These are phyloP conservation scores for Pseudisothecium myosuroides DNA, from an alignment of 225 moss, liverwort and hornwort species.

Conservation along the genomic window DNA sequence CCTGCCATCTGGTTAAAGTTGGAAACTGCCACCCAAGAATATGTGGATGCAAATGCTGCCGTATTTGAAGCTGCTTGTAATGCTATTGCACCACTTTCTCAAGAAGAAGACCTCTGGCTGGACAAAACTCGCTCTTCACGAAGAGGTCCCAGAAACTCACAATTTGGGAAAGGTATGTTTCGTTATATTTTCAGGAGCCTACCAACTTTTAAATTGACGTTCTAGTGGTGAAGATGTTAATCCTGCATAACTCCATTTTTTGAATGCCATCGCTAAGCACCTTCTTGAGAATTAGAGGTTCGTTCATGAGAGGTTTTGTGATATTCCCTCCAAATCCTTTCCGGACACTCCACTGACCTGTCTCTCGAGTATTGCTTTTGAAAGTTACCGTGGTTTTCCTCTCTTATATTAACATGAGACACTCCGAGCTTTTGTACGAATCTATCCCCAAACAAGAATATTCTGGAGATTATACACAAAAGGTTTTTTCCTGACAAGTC, in stretches of 20 bases:
- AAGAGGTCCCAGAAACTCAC: constrained; percentile 24
- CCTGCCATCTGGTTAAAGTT: constrained; percentile 66
- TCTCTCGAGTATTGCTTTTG: neutral
- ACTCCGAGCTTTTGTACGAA: neutral
- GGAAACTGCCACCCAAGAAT: constrained; percentile 87
- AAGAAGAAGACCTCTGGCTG: constrained; percentile 75
- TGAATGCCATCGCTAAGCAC: neutral
- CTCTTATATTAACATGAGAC: neutral
- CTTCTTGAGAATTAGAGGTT: neutral
- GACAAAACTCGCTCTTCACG: constrained; percentile 60
- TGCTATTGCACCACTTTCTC: constrained; percentile 68
- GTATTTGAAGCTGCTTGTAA: constrained; percentile 68
- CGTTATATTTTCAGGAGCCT: neutral
- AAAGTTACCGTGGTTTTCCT: neutral
- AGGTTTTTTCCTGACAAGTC: neutral
- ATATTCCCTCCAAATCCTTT: neutral
- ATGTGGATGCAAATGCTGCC: constrained; percentile 72
- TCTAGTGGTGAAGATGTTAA: neutral
- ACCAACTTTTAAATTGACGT: neutral
- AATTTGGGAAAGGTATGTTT: constrained; percentile 38
- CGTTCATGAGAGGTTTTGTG: neutral
- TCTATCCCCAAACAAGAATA: neutral
- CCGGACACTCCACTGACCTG: neutral
- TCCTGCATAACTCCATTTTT: neutral
- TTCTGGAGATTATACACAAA: neutral